Percentiles rank a stretch among this genome's conserved stretches.
These are phyloP conservation scores for Pichia sp. DNA, from an alignment of 1,139 yeast genomes.

Conservation along the genomic window DNA sequence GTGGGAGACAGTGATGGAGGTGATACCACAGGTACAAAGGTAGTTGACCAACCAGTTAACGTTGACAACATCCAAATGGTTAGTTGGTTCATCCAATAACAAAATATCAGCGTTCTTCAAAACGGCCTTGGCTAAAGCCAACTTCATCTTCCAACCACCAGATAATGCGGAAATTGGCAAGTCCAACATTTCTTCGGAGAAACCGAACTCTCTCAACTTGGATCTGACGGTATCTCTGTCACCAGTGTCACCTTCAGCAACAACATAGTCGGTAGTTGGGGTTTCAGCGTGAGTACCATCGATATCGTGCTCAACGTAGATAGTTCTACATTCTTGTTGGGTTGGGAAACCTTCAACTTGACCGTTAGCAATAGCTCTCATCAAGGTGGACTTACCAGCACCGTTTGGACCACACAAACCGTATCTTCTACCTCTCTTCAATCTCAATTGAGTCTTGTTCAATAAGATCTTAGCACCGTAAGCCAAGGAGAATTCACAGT, in stretches of 20 bases:
- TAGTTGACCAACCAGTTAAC: conserved; percentile 99
- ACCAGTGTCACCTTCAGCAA: conserved; percentile 51
- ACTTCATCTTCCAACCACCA: conserved; percentile 99
- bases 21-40: conserved; percentile 96
- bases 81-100: conserved; percentile 98
- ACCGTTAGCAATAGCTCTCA: conserved; percentile 99
- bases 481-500: conserved; percentile 99
- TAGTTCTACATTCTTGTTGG: conserved; percentile 97
- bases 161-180: conserved; percentile 95
- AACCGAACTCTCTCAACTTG: conserved; percentile 82
- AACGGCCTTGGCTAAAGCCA: conserved; percentile 98
- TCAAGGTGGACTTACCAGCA: conserved; percentile 99
- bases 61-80: conserved; percentile 98
- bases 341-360: conserved; percentile 99
- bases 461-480: conserved; percentile 99
- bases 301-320: conserved; percentile 98
- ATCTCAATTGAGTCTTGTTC: conserved; percentile 98
- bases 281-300: conserved; percentile 98
- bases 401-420: conserved; percentile 99
- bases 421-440: conserved; percentile 99
- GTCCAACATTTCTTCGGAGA: conserved; percentile 84
- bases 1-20: conserved; percentile 97
- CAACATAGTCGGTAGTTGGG: conserved; percentile 85
- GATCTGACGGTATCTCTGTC: conserved; percentile 63
- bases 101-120: conserved; percentile 97